Evolutionary conservation across 2,329 filamentous ascomycete genomes (phyloP).

Genomic region (Neofusicoccum laricinum): DNA sequence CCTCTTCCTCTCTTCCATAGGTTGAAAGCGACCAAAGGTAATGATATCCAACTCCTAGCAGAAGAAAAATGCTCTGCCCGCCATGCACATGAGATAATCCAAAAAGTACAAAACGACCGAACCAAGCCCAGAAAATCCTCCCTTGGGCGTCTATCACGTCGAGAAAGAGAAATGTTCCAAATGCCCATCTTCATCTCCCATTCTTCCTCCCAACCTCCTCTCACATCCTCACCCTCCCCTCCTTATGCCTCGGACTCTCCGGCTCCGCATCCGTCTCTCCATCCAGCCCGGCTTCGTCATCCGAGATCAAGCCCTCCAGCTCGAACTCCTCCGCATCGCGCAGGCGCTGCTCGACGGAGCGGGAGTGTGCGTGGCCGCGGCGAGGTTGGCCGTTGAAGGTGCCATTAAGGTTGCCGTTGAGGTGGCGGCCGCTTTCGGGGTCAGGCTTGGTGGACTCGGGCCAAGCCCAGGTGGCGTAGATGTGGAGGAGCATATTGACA

Average conservation of each 20-base stretch:
- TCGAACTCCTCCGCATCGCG: conserved; percentile 91
- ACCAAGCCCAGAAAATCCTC: no score
- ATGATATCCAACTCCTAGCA: background rate
- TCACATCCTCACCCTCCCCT: background rate
- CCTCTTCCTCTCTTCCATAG: no score
- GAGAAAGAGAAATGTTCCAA: no score
- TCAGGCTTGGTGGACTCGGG: conserved; percentile 37
- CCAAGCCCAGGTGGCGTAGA: conserved; percentile 69
- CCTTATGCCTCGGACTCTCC: background rate
- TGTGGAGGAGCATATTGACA: conserved; percentile 76
- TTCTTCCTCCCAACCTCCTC: background rate
- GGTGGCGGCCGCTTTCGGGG: conserved; percentile 30
- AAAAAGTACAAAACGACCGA: no score
- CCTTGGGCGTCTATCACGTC: no score
- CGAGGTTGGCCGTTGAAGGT: conserved; percentile 37
- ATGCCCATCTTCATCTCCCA: no score
- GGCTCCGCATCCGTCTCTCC: background rate
- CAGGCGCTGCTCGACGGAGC: conserved; percentile 56
- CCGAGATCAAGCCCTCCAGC: conserved; percentile 83
- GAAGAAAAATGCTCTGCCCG: conserved; percentile 17
- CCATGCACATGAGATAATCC: background rate
- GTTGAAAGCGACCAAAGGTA: background rate
- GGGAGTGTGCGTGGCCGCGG: conserved; percentile 31
- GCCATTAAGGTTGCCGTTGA: conserved; percentile 27
- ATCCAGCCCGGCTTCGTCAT: conserved; percentile 64